Evolutionary conservation across 495 filamentous ascomycete genomes (phyloP), one percentile per base, ranked within the genome.

Genomic region (Tetracladium setigerum): DNA sequence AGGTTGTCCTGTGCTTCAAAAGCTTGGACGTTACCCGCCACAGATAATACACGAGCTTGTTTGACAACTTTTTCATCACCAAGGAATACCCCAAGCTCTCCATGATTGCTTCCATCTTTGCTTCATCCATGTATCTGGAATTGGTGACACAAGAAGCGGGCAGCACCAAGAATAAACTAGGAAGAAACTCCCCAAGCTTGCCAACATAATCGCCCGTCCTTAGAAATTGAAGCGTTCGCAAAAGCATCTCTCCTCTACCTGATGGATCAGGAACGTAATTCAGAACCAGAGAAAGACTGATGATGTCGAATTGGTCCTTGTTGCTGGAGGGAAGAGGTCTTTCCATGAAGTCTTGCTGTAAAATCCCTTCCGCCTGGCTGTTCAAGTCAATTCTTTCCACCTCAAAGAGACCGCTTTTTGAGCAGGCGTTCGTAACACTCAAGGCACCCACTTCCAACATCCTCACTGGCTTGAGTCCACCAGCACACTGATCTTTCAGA

Each of bases 341-440:
- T 58, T 86, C 67, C 90, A 99, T 97, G 57, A 99, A 97, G 64
- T 99, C 87, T 59, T 97, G 89, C 60, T 88, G 73, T 49, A 77
- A 55, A 49, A 99, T 97, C 2, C 79, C 81, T 0, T 82, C 71
- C 43, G 81, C 80, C 53, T 91, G 88, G 41, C 88, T 89, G 65
- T 90, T 83, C 35, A 99, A 69, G 65, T 99, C 92, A 61, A 99
- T 97, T 43, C 89, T 74, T 44, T 82, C 81, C 35, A 95, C 78
- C 38, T 84, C 74, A 58, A 95, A 84, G 35, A 74, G 50, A 2
- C 65, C 63, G 38, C 82, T 84, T 55, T 73, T 77, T 0, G 89
- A 88, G 61, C 89, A 94, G 7, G 80, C 83, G 62, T 97, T 99
- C 37, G 81, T 73, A 5, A 80, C 82, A 53, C 86, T 90, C 39